Percentiles rank a stretch among this genome's conserved stretches.
These are phyloP conservation scores for Ganoderma multipileum DNA, from an alignment of 1,284 basidiomycete species.

Conservation along the genomic window DNA sequence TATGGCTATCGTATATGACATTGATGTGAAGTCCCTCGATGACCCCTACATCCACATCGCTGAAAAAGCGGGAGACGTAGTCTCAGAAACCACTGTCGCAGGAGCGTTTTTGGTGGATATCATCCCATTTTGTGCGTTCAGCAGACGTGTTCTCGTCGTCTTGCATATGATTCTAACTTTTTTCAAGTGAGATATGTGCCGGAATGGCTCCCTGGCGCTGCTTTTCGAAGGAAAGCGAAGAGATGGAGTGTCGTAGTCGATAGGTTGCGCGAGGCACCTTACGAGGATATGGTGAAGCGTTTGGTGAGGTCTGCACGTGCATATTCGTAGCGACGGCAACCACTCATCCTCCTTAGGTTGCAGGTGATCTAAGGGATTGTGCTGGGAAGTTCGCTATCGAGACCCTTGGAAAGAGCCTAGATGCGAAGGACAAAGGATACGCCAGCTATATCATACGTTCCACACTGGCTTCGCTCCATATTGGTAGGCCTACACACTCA, in stretches of 20 bases:
- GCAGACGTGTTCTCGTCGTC: no score
- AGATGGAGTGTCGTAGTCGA: constrained; percentile 22
- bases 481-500: constrained; percentile 16
- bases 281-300: constrained; percentile 23
- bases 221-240: constrained; percentile 34
- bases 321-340: not conserved
- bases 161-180: not conserved
- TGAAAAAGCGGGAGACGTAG: constrained; percentile 31
- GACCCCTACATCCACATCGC: constrained; percentile 37
- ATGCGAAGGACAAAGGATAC: constrained; percentile 10
- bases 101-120: constrained; percentile 36
- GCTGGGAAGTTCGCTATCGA: constrained; percentile 23
- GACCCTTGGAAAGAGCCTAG: constrained; percentile 9
- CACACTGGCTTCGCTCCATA: constrained; percentile 25
- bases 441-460: constrained; percentile 20
- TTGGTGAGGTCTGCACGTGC: constrained; percentile 23
- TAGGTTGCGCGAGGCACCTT: constrained; percentile 30
- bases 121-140: constrained; percentile 33
- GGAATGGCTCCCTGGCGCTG: constrained; percentile 38
- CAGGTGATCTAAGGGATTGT: constrained; percentile 16
- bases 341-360: not conserved
- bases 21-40: constrained; percentile 33
- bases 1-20: constrained; percentile 37
- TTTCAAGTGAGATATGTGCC: constrained; percentile 29
- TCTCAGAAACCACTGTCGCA: constrained; percentile 26